phyloP scores from a whole-genome alignment of 2,329 filamentous ascomycete species.

The Paramyrothecium sp. region DNA sequence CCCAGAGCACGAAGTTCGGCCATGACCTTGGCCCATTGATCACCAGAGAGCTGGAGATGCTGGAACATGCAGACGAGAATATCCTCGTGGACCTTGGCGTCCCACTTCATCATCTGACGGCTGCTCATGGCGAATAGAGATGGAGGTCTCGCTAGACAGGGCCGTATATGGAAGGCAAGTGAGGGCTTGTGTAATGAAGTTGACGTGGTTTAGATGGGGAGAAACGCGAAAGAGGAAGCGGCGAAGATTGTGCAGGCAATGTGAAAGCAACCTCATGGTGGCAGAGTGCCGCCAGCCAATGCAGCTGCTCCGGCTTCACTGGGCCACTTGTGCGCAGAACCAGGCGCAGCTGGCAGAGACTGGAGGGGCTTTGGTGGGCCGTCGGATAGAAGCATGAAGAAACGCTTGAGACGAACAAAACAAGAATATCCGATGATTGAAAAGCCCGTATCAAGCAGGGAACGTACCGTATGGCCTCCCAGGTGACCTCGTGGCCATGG shows the following conservation, averaged over 20 bases:
- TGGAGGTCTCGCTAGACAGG: neutral
- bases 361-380: no score
- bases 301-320: neutral
- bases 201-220: neutral
- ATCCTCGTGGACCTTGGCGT: conserved; percentile 38
- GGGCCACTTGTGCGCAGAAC: neutral
- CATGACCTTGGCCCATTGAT: conserved; percentile 34
- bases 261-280: neutral
- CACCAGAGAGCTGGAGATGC: conserved; percentile 27
- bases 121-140: conserved; percentile 18
- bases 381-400: no score
- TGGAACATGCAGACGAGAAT: conserved; percentile 41
- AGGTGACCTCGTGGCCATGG: conserved; percentile 34
- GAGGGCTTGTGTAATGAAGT: neutral
- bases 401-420: neutral
- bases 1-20: conserved; percentile 33
- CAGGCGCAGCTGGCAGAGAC: neutral
- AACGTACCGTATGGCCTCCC: conserved; percentile 44
- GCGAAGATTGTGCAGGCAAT: neutral
- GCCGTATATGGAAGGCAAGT: neutral
- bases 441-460: neutral
- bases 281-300: neutral
- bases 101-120: conserved; percentile 38
- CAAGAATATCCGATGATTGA: neutral
- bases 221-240: neutral